These are phyloP conservation scores for Aristolochia fimbriata DNA, from an alignment of 164 flowering plant species.

Conservation along the genomic window DNA sequence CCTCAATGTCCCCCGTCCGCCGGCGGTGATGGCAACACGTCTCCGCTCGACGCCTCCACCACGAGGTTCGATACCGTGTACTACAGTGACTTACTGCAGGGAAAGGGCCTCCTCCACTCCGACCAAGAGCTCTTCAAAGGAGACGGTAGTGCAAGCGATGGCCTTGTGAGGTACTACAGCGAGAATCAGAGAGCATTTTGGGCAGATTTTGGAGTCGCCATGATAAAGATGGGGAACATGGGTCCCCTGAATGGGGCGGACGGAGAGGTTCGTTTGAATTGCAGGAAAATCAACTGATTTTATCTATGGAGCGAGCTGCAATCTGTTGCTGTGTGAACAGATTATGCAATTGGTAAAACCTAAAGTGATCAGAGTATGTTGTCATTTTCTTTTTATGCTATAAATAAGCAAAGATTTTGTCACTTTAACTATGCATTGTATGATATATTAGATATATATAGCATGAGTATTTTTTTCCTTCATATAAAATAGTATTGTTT, in stretches of 20 bases:
- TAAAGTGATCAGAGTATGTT: too few relatives aligned
- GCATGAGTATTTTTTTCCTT: too few relatives aligned
- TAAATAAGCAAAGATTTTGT: too few relatives aligned
- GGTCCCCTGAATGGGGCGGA: constrained; percentile 15
- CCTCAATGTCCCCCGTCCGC: constrained; percentile 12
- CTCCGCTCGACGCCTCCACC: constrained; percentile 13
- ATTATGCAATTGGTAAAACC: too few relatives aligned
- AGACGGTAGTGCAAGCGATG: constrained; percentile 11
- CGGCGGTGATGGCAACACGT: constrained; percentile 15
- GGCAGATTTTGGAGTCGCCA: constrained; percentile 20
- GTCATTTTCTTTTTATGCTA: too few relatives aligned
- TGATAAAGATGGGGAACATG: constrained; percentile 26
- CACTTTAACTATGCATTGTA: too few relatives aligned
- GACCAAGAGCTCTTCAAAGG: constrained; percentile 24
- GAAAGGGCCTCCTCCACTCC: constrained; percentile 25
- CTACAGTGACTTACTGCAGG: constrained; percentile 12
- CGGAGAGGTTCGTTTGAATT: constrained; percentile 22
- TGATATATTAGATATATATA: too few relatives aligned
- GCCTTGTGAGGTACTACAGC: constrained; percentile 18
- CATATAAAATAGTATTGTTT: too few relatives aligned
- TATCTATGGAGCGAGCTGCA: too few relatives aligned
- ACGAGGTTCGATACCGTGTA: constrained; percentile 14
- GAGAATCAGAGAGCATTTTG: constrained; percentile 7
- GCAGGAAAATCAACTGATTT: constrained; percentile 20
- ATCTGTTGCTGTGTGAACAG: too few relatives aligned